Conservation (phyloP, 2,329 filamentous ascomycete genomes). For the Annulohypoxylon truncatum region DNA sequence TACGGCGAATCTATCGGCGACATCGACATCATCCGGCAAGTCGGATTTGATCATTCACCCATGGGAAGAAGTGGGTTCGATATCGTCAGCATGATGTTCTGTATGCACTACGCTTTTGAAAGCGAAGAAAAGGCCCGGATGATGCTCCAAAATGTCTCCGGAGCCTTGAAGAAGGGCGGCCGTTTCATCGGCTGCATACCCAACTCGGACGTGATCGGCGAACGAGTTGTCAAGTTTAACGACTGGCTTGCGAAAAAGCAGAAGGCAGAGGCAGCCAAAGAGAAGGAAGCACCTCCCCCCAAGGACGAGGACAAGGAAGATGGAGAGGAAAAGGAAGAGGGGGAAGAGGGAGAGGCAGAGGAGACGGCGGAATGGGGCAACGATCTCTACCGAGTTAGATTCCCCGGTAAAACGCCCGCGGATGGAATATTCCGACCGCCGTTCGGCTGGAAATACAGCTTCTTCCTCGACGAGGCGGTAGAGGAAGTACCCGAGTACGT, state of each 20-base stretch:
- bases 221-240: conserved; percentile 82
- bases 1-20: conserved; percentile 87
- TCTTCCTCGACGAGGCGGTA: conserved; percentile 94
- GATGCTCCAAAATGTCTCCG: conserved; percentile 94
- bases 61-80: conserved; percentile 87
- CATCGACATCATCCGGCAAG: conserved; percentile 82
- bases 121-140: conserved; percentile 87
- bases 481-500: conserved; percentile 98
- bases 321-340: conserved; percentile 49
- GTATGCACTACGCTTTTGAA: conserved; percentile 98
- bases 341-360: conserved; percentile 65
- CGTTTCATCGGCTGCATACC: conserved; percentile 95
- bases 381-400: conserved; percentile 88
- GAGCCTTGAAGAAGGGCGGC: conserved; percentile 90
- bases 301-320: conserved; percentile 51
- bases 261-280: conserved; percentile 40
- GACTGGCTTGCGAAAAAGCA: conserved; percentile 61
- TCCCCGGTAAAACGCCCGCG: conserved; percentile 82
- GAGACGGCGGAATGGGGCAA: conserved; percentile 90
- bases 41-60: conserved; percentile 85
- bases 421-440: conserved; percentile 94
- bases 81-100: conserved; percentile 99
- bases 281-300: conserved; percentile 46
- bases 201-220: conserved; percentile 91
- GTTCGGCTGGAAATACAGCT: conserved; percentile 98